Evolutionary conservation across 495 filamentous ascomycete species (phyloP).

Genomic region (Hypoxylon lienhwacheense): DNA sequence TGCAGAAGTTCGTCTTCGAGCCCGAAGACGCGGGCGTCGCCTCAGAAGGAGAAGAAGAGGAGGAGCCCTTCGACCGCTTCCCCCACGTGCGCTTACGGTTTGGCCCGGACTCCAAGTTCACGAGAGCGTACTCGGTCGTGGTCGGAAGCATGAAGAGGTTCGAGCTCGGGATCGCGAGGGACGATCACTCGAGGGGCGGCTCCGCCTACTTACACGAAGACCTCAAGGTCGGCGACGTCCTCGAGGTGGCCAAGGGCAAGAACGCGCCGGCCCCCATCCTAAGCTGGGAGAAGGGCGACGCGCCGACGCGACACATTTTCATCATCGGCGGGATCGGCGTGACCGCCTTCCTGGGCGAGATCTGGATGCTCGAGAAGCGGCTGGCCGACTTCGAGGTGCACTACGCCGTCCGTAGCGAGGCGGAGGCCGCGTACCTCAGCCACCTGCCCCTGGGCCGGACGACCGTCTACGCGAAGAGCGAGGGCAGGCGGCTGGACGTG

Average conservation of each 20-base stretch:
- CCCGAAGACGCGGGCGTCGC: slow-evolving; percentile 18
- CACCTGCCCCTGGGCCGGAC: slow-evolving; percentile 23
- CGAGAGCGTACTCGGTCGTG: slow-evolving; percentile 46
- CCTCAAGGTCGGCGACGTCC: slow-evolving; percentile 45
- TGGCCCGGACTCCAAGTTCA: slow-evolving; percentile 32
- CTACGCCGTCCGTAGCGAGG: slow-evolving; percentile 41
- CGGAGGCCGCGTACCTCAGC: slow-evolving; percentile 42
- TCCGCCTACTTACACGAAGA: slow-evolving; percentile 41
- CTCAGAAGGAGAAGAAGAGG: no score
- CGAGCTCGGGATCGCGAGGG: slow-evolving; percentile 44
- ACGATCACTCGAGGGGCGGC: slow-evolving; percentile 43
- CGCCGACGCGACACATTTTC: slow-evolving; percentile 41
- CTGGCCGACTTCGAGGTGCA: slow-evolving; percentile 41
- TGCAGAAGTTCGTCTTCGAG: slow-evolving; percentile 32
- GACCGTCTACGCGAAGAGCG: slow-evolving; percentile 31
- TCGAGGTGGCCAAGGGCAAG: slow-evolving; percentile 47
- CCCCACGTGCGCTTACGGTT: slow-evolving; percentile 37
- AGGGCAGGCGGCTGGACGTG: slow-evolving; percentile 25
- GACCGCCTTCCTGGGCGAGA: slow-evolving; percentile 43
- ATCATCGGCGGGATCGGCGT: slow-evolving; percentile 47
- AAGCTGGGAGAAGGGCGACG: slow-evolving; percentile 1
- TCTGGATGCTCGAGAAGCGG: slow-evolving; percentile 28
- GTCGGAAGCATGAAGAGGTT: slow-evolving; percentile 39
- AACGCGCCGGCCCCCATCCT: slow-evolving; percentile 17
- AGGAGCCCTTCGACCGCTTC: slow-evolving; percentile 27